phyloP scores from a whole-genome alignment of 139 green algal genomes.

The Zygnema circumcarinatum region DNA sequence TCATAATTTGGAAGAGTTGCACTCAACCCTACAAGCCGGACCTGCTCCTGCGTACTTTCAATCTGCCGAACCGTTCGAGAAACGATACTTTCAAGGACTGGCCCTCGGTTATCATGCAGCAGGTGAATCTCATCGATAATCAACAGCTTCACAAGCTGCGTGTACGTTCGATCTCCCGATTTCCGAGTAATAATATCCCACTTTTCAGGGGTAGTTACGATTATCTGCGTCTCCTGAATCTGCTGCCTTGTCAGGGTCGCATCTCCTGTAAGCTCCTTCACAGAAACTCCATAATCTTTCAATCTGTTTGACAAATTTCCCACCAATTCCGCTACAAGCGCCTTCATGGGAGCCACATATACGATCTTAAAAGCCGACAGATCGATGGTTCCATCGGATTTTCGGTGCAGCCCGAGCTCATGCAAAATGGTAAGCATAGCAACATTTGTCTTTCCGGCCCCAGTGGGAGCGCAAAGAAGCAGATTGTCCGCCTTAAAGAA shows the following conservation, averaged over 20 bases:
- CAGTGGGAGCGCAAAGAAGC: constrained; percentile 85
- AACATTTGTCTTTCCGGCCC: constrained; percentile 98
- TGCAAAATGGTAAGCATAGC: constrained; percentile 96
- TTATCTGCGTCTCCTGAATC: constrained; percentile 94
- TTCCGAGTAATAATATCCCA: constrained; percentile 99
- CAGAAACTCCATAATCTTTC: constrained; percentile 64
- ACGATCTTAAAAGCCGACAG: constrained; percentile 78
- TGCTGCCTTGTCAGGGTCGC: constrained; percentile 80
- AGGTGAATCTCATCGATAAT: constrained; percentile 99
- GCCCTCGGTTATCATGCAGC: constrained; percentile 92
- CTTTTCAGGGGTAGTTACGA: constrained; percentile 99
- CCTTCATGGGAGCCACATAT: constrained; percentile 99
- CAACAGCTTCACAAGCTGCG: constrained; percentile 83
- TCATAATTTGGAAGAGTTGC: constrained; percentile 97
- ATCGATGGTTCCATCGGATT: constrained; percentile 84
- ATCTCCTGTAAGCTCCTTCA: constrained; percentile 67
- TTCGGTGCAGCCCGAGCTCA: constrained; percentile 81
- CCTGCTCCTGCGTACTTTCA: constrained; percentile 92
- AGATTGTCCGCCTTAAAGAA: constrained; percentile 93
- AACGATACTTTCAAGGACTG: constrained; percentile 95
- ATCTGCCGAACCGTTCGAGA: constrained; percentile 90
- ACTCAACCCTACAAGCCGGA: constrained; percentile 91
- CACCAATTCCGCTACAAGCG: constrained; percentile 98
- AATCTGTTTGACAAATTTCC: constrained; percentile 77
- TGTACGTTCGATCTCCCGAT: constrained; percentile 90